Base-by-base conservation (phyloP, 768 basidiomycete species). In the Mycena leptocephala region DNA sequence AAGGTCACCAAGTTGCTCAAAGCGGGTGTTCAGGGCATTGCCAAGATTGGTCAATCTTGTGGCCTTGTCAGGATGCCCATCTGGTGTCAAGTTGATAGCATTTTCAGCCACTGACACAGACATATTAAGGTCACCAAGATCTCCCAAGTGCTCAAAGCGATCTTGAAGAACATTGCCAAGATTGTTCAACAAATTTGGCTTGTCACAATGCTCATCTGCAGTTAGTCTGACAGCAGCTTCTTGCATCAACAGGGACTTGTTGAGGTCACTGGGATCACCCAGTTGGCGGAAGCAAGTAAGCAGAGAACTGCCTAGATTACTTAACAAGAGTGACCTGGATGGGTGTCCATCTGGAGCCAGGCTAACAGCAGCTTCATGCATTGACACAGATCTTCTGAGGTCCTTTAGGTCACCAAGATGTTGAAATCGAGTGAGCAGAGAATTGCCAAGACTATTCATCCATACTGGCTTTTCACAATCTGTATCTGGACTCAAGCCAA, bases 31-130 rank as follows among this genome's bases (percentile, higher is more conserved):
- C n/a, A n/a, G n/a, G n/a, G n/a, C n/a, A n/a, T 3, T 43, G 8
- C 72, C 78, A 30, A 77, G 76, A 37, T 71, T 75, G 24, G 2
- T 18, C 39, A 79, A 43, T 39, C 11, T 30, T n/a, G 39, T 9
- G 11, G 61, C 43, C 55, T 75, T 75, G 55, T 69, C 1, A 5
- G 76, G 24, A 41, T 74, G 71, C 5, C 59, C 46, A 24, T 78
- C 51, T 14, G 61, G 35, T 6, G 64, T 73, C 8, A 74, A 26
- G 5, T 74, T 13, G 28, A 77, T 28, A 41, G 76, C 76, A 35
- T 16, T 13, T 39, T 67, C 48, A 7, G 5, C 6, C 26, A 61
- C 10, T 39, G 39, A 46, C 28, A 75, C 11, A 32, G 73, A 59
- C 32, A 22, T 32, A 22, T 59, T 8, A 14, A 59, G 58, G 32